Evolutionary conservation across 768 basidiomycete species (phyloP).

Genomic region (Fistulinella prunicolor): DNA sequence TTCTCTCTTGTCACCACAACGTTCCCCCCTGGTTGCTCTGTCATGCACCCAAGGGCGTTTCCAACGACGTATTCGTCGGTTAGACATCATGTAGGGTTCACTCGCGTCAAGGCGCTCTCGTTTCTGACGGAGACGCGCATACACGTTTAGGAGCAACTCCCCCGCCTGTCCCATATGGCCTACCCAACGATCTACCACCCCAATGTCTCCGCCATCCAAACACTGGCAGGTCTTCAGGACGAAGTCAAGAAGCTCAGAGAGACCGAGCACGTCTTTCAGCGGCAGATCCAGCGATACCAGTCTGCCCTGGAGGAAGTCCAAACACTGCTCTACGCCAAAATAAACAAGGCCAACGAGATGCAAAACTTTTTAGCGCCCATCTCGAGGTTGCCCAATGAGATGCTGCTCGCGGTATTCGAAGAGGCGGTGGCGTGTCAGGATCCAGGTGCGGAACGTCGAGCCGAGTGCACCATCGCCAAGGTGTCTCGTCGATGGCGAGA

Average conservation of each 20-base stretch:
- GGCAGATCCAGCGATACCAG: conserved; percentile 13
- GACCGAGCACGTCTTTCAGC: conserved; percentile 13
- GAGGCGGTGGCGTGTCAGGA: conserved; percentile 29
- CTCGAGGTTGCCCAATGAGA: conserved; percentile 31
- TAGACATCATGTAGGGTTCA: conserved; percentile 22
- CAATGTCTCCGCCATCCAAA: conserved; percentile 16
- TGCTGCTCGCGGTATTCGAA: conserved; percentile 30
- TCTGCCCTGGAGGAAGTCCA: conserved; percentile 18
- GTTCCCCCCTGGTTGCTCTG: background rate
- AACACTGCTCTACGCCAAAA: conserved; percentile 9
- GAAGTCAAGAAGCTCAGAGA: conserved; percentile 19
- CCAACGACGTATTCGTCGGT: conserved; percentile 11
- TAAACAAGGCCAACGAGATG: conserved; percentile 29
- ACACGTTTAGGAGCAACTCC: conserved; percentile 14
- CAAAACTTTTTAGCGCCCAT: conserved; percentile 29
- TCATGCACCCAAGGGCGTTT: conserved; percentile 20
- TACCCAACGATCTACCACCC: conserved; percentile 17
- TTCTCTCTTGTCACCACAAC: conserved; percentile 16
- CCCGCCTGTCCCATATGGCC: background rate
- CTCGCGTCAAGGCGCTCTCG: background rate
- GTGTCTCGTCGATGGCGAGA: conserved; percentile 34
- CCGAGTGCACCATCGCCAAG: conserved; percentile 26
- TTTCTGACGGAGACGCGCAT: conserved; percentile 9
- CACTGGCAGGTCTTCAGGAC: conserved; percentile 15
- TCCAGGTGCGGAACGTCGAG: conserved; percentile 13